Conservation (phyloP, 192 early-diverging fungal species). For the Coemansia sp. region DNA sequence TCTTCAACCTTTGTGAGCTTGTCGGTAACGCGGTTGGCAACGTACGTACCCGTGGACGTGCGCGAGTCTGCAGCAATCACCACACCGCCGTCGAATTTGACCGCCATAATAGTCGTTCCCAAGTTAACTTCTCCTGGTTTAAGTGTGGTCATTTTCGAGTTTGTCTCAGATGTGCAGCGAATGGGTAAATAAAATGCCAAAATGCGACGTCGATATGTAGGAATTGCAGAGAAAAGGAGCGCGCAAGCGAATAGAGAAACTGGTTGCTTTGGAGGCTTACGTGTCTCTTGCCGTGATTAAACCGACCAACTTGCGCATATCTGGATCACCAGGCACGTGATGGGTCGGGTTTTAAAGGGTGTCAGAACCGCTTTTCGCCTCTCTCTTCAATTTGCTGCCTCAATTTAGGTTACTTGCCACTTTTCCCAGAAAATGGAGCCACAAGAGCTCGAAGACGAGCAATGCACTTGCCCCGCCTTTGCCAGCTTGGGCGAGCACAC, state of each 20-base stretch:
- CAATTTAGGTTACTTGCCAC: background rate
- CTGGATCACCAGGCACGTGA: constrained; percentile 4
- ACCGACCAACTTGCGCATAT: background rate
- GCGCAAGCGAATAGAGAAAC: background rate
- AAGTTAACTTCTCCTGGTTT: constrained; percentile 96
- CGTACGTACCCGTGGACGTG: constrained; percentile 93
- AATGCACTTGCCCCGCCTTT: constrained; percentile 50
- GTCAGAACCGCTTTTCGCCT: background rate
- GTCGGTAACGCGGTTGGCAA: constrained; percentile 97
- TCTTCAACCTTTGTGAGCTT: constrained; percentile 97
- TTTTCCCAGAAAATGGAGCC: constrained; percentile 29
- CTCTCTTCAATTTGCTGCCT: background rate
- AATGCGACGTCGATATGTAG: background rate
- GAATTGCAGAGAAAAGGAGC: background rate
- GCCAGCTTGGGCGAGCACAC: constrained; percentile 42
- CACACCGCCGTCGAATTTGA: constrained; percentile 85
- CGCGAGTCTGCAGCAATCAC: constrained; percentile 97
- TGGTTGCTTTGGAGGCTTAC: background rate
- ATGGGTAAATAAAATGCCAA: background rate
- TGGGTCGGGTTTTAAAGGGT: background rate
- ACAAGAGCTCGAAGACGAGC: constrained; percentile 36
- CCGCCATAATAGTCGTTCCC: constrained; percentile 98
- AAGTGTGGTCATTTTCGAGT: constrained; percentile 51
- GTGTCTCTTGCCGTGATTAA: background rate
- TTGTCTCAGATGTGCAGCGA: background rate